A percentile compares a stretch with the other conserved stretches of the same genome.
These are phyloP conservation scores for Periconia sp. DNA, from an alignment of 2,329 filamentous ascomycete species.

Conservation along the genomic window DNA sequence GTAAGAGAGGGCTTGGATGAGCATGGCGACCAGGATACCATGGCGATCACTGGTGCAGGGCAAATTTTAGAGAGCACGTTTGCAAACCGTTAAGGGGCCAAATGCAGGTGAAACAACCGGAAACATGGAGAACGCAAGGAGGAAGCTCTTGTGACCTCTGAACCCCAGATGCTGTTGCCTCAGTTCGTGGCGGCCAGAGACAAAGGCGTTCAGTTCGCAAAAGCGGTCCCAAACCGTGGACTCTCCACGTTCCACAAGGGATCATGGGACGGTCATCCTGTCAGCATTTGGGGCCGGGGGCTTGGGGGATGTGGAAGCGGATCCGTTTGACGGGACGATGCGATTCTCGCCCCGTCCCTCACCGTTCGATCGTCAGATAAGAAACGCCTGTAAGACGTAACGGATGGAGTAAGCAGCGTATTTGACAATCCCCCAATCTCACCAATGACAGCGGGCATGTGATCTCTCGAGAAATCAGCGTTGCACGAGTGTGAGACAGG, in stretches of 20 bases:
- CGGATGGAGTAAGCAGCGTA: constrained; percentile 14
- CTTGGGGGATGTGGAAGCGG: constrained; percentile 16
- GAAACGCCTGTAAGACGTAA: constrained; percentile 4
- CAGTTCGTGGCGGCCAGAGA: constrained; percentile 12
- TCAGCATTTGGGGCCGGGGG: constrained; percentile 17
- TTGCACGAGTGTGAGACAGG: constrained; percentile 4
- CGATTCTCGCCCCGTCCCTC: constrained; percentile 21
- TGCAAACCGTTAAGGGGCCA: background rate
- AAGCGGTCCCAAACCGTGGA: constrained; percentile 1
- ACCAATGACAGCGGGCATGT: constrained; percentile 9
- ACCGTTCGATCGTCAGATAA: constrained; percentile 9
- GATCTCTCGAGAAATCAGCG: constrained; percentile 5
- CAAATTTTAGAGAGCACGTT: background rate
- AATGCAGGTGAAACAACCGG: constrained; percentile 13
- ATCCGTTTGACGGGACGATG: constrained; percentile 20
- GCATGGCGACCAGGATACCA: no score
- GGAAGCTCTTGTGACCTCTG: constrained; percentile 11
- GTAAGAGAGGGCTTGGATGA: constrained; percentile 1
- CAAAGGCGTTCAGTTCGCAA: constrained; percentile 1
- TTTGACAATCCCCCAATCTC: constrained; percentile 5
- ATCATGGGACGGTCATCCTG: constrained; percentile 15
- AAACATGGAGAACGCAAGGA: constrained; percentile 1
- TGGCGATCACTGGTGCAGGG: background rate
- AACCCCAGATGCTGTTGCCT: constrained; percentile 7
- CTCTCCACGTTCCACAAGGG: constrained; percentile 11